phyloP scores from a whole-genome alignment of 495 filamentous ascomycete genomes.

The Opeltia flavorubescens region DNA sequence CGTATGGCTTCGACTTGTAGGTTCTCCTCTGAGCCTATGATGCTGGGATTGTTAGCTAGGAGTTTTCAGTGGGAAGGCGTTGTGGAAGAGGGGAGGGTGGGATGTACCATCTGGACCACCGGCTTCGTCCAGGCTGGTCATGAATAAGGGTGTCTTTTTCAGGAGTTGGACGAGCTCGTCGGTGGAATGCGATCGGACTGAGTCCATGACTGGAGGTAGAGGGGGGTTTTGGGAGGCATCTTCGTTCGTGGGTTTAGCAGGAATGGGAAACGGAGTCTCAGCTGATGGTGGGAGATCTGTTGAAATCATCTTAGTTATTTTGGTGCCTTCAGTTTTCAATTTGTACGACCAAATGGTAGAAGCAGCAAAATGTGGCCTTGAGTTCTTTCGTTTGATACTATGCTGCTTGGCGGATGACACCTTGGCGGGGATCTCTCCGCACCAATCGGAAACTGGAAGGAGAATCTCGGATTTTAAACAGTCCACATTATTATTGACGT shows the following conservation, averaged over 20 bases:
- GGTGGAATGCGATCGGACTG: constrained; percentile 43
- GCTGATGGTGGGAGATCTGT: background rate
- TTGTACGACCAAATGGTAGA: too few species aligned
- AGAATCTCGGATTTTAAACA: too few species aligned
- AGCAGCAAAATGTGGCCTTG: too few species aligned
- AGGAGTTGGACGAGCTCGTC: constrained; percentile 62
- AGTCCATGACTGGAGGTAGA: constrained; percentile 47
- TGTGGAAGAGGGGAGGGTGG: background rate
- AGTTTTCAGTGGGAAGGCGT: background rate
- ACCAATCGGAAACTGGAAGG: too few species aligned
- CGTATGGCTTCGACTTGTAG: constrained; percentile 69
- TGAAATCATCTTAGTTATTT: background rate
- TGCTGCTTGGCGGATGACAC: too few species aligned
- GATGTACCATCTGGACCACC: constrained; percentile 33
- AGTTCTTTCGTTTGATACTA: too few species aligned
- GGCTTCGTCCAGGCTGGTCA: constrained; percentile 74
- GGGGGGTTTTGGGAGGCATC: constrained; percentile 22
- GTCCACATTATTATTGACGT: too few species aligned
- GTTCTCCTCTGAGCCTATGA: constrained; percentile 37
- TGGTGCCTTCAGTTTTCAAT: too few species aligned
- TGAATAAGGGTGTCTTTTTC: constrained; percentile 80
- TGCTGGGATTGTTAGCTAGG: background rate
- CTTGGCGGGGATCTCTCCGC: too few species aligned
- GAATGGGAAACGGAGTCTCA: constrained; percentile 28
- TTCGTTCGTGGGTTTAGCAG: constrained; percentile 22